Percentiles rank a stretch among this genome's conserved stretches.
Evolutionary conservation across 495 filamentous ascomycete genomes (phyloP).

Genomic region (Podospora conica): DNA sequence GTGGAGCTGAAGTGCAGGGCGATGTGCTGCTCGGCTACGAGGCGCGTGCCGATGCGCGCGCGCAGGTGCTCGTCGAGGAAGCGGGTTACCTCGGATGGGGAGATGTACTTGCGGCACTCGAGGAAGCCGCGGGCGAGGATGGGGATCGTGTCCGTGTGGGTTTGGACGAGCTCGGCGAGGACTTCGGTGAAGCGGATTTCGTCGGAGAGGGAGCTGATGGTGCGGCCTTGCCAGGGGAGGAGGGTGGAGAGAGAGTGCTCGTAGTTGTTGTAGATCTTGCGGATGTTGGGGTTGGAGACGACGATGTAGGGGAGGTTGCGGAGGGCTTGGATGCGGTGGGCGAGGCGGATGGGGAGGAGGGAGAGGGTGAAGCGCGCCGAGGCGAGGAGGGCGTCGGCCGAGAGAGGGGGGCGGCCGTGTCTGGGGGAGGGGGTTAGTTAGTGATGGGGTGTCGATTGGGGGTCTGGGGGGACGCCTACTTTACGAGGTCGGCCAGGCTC

Average conservation of each 20-base stretch:
- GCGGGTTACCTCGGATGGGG: constrained; percentile 66
- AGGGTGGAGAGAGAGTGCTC: constrained; percentile 84
- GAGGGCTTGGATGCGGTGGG: constrained; percentile 84
- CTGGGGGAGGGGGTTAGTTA: constrained; percentile 33
- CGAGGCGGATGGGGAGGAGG: constrained; percentile 86
- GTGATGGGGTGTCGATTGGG: neutral
- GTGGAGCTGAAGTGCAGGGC: constrained; percentile 81
- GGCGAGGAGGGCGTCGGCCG: constrained; percentile 66
- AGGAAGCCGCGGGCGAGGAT: constrained; percentile 87
- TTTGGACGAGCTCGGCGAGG: constrained; percentile 86
- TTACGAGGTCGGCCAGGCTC: constrained; percentile 81
- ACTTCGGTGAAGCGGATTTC: constrained; percentile 87
- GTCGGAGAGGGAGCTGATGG: constrained; percentile 75
- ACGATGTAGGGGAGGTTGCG: constrained; percentile 96
- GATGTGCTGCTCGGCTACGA: constrained; percentile 96
- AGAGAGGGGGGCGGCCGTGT: constrained; percentile 85
- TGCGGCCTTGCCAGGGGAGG: constrained; percentile 70
- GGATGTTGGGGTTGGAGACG: constrained; percentile 89
- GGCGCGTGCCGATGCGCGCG: constrained; percentile 84
- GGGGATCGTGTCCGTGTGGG: constrained; percentile 89
- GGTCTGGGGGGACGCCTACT: constrained; percentile 41
- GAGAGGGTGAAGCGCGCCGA: constrained; percentile 94
- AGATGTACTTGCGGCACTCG: constrained; percentile 85
- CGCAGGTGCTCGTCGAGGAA: constrained; percentile 94
- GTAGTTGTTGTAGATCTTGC: constrained; percentile 91